phyloP scores from a whole-genome alignment of 352 stramenopile genomes.

The Globisporangium mamillatum region DNA sequence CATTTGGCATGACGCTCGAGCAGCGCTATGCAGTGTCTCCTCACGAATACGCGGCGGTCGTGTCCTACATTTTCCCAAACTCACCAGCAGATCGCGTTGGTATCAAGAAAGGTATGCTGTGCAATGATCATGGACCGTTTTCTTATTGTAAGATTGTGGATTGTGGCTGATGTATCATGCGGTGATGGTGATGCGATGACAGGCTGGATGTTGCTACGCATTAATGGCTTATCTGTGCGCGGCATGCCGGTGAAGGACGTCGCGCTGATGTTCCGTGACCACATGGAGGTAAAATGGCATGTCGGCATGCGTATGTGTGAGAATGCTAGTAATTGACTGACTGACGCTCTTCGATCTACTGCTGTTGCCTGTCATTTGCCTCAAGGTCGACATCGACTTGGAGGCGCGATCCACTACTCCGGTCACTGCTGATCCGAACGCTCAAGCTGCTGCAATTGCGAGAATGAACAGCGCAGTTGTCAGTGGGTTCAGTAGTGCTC shows the following conservation, averaged over 20 bases:
- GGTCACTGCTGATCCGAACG: background rate
- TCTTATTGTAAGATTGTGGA: background rate
- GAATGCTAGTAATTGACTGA: background rate
- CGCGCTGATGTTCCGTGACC: constrained; percentile 44
- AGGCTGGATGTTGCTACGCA: constrained; percentile 43
- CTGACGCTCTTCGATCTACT: background rate
- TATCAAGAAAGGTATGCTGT: constrained; percentile 37
- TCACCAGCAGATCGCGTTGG: constrained; percentile 56
- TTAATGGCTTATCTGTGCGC: constrained; percentile 34
- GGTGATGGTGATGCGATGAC: background rate
- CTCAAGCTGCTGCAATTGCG: background rate
- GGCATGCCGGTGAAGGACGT: constrained; percentile 36
- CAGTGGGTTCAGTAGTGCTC: background rate
- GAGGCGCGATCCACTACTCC: background rate
- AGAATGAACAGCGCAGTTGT: background rate
- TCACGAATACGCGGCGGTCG: constrained; percentile 33
- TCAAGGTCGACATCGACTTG: constrained; percentile 15
- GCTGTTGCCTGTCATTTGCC: background rate
- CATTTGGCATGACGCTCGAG: constrained; percentile 71
- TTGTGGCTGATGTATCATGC: background rate
- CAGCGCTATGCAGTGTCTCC: constrained; percentile 21
- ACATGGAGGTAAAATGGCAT: constrained; percentile 22
- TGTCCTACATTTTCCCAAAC: constrained; percentile 56
- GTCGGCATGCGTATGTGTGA: background rate
- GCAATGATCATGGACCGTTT: background rate